Evolutionary conservation across 169 alveolate genomes (phyloP).

Genomic region (Babesia bovis): DNA sequence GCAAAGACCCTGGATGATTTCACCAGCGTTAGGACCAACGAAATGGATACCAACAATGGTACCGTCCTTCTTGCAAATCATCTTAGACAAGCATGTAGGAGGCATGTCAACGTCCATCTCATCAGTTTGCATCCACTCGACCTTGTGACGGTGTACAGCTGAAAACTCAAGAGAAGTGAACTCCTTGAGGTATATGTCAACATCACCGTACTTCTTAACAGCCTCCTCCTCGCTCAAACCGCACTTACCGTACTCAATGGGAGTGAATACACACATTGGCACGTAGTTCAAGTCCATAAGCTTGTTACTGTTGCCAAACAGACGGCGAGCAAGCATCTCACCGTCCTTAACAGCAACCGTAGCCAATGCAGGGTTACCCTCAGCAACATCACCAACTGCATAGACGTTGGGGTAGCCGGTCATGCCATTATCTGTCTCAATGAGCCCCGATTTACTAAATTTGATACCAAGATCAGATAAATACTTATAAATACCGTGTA

Average conservation of each 20-base stretch:
- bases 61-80: conserved; percentile 87
- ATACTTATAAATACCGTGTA: conserved; percentile 83
- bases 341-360: conserved; percentile 99
- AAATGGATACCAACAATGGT: conserved; percentile 95
- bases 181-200: conserved; percentile 88
- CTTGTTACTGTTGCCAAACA: conserved; percentile 83
- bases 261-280: conserved; percentile 98
- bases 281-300: conserved; percentile 86
- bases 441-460: conserved; percentile 79
- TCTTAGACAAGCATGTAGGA: conserved; percentile 88
- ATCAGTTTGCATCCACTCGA: conserved; percentile 62
- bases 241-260: conserved; percentile 94
- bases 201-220: conserved; percentile 72
- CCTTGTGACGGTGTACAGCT: conserved; percentile 68
- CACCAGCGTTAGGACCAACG: conserved; percentile 98
- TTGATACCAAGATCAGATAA: conserved; percentile 42
- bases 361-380: conserved; percentile 93
- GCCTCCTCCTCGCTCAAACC: conserved; percentile 97
- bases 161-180: conserved; percentile 88
- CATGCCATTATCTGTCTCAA: conserved; percentile 86
- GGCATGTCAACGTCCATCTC: conserved; percentile 79
- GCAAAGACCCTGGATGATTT: conserved; percentile 95
- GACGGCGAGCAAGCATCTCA: conserved; percentile 90
- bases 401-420: conserved; percentile 86
- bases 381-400: conserved; percentile 95